These are phyloP conservation scores for Clitopilus passeckerianus DNA, from an alignment of 768 basidiomycete genomes.

Conservation along the genomic window DNA sequence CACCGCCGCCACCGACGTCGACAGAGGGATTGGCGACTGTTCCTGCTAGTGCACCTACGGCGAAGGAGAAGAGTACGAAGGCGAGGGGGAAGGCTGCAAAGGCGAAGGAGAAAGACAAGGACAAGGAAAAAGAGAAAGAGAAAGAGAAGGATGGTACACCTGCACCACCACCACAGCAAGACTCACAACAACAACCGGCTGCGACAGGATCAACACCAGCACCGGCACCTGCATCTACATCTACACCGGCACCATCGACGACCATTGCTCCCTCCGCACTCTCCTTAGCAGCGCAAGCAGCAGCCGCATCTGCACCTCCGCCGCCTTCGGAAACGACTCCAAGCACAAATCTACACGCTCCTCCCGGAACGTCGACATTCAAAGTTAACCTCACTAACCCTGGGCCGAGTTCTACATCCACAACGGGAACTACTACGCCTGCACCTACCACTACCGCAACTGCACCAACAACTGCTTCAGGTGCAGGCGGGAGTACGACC, in stretches of 20 bases:
- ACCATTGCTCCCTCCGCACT: neutral
- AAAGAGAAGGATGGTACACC: neutral
- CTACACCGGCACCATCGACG: neutral
- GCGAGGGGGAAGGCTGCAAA: neutral
- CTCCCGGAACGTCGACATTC: neutral
- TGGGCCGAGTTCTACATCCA: neutral
- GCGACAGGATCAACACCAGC: neutral
- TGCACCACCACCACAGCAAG: neutral
- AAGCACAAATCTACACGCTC: neutral
- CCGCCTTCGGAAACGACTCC: neutral
- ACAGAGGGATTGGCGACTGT: neutral
- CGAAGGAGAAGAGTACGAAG: neutral
- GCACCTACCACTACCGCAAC: neutral
- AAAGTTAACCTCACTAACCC: neutral
- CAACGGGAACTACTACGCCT: neutral
- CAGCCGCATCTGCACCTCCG: neutral
- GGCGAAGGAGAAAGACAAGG: neutral
- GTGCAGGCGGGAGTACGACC: neutral
- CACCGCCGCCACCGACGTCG: conserved; percentile 18
- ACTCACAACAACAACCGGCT: neutral
- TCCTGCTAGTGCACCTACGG: neutral
- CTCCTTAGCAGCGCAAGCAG: neutral
- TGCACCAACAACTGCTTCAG: neutral
- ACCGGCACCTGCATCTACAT: neutral
- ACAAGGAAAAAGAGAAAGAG: neutral